Evolutionary conservation across 75 land plant species (phyloP), one percentile per base, ranked within the genome.

Genomic region (Picea sitchensis): DNA sequence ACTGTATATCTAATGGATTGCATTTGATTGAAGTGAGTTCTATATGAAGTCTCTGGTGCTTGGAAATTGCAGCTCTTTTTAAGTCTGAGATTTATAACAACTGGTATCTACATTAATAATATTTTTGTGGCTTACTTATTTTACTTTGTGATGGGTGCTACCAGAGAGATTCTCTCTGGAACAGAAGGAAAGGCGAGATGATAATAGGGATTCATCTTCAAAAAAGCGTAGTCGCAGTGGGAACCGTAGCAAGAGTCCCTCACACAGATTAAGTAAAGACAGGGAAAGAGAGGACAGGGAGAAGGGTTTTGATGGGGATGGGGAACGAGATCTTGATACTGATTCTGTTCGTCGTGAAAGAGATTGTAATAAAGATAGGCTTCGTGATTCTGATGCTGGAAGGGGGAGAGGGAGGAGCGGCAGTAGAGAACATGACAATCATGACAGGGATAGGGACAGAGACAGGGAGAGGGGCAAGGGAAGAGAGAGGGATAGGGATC

Each of bases 161-260:
- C 72, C 79, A 86, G 87, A 86, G 21, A 83, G 86, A 79, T 63
- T 26, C 17, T 69, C 80, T 62, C 54, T 62, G 54, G 87, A 83
- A 71, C 80, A 82, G 73, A 84, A 77, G 71, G 87, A 86, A 20
- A 80, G 78, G 79, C 79, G 87, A 14, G 83, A 80, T 54, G 86
- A 85, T 47, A 82, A 58, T 41, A 83, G 86, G 59, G 87, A 85
- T 31, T 79, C 81, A 63, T 84, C 93, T 73, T 64, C 77, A 30
- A 84, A 81, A 54, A 86, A 76, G 15, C 82, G 88, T 38, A 81
- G 80, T 65, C 88, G 88, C 23, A 85, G 88, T 65, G 81, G 76
- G 9, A 86, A 87, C 68, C 60, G 64, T 18, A 86, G 88, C 75
- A 77, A 78, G 59, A 75, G 76, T 51, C 84, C 74, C 32, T 59